Base-by-base conservation (phyloP, 148 eudicot genomes). In the Fagopyrum homotropicum region DNA sequence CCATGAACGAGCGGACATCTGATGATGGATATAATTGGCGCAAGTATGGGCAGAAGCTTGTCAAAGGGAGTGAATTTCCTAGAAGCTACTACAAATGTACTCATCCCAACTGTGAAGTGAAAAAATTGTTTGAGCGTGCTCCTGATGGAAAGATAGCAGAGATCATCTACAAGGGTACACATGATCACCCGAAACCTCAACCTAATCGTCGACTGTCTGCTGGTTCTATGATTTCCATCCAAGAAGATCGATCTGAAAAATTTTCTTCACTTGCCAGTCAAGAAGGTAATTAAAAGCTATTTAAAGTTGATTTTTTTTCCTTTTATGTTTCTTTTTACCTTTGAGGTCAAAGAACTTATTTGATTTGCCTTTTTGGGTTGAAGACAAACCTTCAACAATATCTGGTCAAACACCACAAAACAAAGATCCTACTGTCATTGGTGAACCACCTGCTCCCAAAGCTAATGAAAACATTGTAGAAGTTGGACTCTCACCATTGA, bases 21-120 rank as follows among this genome's bases (percentile, higher is more conserved):
- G 98, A 92, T 73, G 98, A 95, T 85, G 98, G 98, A 52, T 95
- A 89, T 83, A 95, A 92, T 80, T 95, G 98, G 98, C 86, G 97
- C 55, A 95, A 95, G 81, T 95, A 95, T 81, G 98, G 98, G 69
- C 98, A 95, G 84, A 95, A 95, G 83, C 89, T 95, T 81, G 98
- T 95, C 22, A 95, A 95, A 83, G 98, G 98, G 77, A 82, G 98
- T 83, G 98, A 95, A 83, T 92, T 80, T 81, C 98, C 98, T 17
- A 83, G 98, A 83, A 95, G 98, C 83, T 95, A 95, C 81, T 95
- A 95, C 83, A 95, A 95, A 83, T 95, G 98, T 82, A 90, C 98
- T 6, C 89, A 87, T 79, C 96, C 97, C 55, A 90, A 95, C 76
- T 95, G 98, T 79, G 98, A 95, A 82, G 98, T 95, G 29, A 95